Base-by-base conservation (phyloP, 176 grass and related monocot genomes). In the Saccharum officinarum region DNA sequence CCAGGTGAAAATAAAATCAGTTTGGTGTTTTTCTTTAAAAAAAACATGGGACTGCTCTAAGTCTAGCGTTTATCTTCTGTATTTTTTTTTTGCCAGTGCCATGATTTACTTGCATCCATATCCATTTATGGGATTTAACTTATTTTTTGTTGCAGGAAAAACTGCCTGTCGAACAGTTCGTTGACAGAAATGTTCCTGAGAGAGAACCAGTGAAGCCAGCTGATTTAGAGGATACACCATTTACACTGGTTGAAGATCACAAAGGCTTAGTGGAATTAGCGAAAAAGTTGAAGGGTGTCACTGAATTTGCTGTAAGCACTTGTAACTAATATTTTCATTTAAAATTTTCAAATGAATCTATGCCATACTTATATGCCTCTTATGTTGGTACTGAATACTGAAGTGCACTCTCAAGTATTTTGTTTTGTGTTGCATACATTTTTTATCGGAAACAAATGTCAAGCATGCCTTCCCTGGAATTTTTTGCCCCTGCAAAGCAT, bases 251-350 rank as follows among this genome's bases (percentile, higher is more conserved):
- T 41, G 88, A 92, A 45, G 88, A 89, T 76, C 69, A 73, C 61
- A 89, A 99, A 79, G 93, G 91, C 42, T 89, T 99, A 57, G 76
- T 37, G 14, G 84, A 94, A 72, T 82, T 99, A 87, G 89, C 84
- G 82, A 80, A 89, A 76, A 99, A 99, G 89, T 82, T 99, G 88
- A 92, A 85, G 83, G 64, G 44, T 84, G 84, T 91, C 69, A 80
- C 88, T 77, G 97, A 99, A 80, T 99, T 99, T 91, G 93, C 97
- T 78, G 97, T 99, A 89, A 95, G 95, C 69, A 84, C 77, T 72
- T 39, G 30, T 71, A 88, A 77, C 63, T 60, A 47, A 80, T 20
- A 20, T 23, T 86, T 37, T 8, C 34, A 0, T 77, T 78, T 83
- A 20, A 8, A 22, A 72, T 10, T 65, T 64, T 46, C 55, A 73